phyloP scores from a whole-genome alignment of 352 stramenopile species.

The Globisporangium splendens region DNA sequence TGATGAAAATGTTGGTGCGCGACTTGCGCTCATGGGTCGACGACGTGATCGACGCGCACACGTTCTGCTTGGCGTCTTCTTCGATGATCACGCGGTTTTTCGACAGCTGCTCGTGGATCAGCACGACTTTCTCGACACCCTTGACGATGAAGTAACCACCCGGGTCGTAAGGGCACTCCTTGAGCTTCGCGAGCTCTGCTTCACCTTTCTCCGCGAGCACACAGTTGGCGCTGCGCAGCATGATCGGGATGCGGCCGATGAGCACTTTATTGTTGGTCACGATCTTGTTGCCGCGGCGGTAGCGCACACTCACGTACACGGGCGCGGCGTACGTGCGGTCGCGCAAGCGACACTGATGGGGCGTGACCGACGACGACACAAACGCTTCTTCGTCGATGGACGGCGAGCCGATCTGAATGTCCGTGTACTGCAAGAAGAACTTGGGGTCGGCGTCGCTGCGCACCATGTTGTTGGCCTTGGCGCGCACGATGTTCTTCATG shows the following conservation, averaged over 20 bases:
- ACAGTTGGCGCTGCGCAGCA: slow-evolving; percentile 97
- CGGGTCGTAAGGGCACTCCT: slow-evolving; percentile 99
- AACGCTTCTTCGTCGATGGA: slow-evolving; percentile 97
- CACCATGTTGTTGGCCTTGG: slow-evolving; percentile 90
- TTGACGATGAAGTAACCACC: slow-evolving; percentile 99
- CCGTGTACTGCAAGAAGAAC: slow-evolving; percentile 98
- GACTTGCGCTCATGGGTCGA: slow-evolving; percentile 99
- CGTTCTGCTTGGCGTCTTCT: slow-evolving; percentile 91
- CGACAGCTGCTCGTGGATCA: slow-evolving; percentile 99
- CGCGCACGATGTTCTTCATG: slow-evolving; percentile 98
- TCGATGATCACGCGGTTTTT: slow-evolving; percentile 99
- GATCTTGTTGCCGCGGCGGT: slow-evolving; percentile 96
- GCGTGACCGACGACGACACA: slow-evolving; percentile 90
- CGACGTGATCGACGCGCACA: slow-evolving; percentile 95
- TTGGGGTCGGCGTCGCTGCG: slow-evolving; percentile 95
- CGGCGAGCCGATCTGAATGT: slow-evolving; percentile 96
- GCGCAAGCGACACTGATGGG: slow-evolving; percentile 97
- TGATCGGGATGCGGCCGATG: slow-evolving; percentile 97
- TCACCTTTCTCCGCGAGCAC: slow-evolving; percentile 94
- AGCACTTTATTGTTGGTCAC: slow-evolving; percentile 97
- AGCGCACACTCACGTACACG: slow-evolving; percentile 99
- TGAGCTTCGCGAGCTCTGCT: slow-evolving; percentile 92
- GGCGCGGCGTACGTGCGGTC: slow-evolving; percentile 99
- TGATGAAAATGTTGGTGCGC: slow-evolving; percentile 96
- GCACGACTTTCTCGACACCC: slow-evolving; percentile 97